Evolutionary conservation across 2,329 filamentous ascomycete genomes (phyloP), one percentile per base, ranked within the genome.

Genomic region (Rhinocladiella mackenziei): DNA sequence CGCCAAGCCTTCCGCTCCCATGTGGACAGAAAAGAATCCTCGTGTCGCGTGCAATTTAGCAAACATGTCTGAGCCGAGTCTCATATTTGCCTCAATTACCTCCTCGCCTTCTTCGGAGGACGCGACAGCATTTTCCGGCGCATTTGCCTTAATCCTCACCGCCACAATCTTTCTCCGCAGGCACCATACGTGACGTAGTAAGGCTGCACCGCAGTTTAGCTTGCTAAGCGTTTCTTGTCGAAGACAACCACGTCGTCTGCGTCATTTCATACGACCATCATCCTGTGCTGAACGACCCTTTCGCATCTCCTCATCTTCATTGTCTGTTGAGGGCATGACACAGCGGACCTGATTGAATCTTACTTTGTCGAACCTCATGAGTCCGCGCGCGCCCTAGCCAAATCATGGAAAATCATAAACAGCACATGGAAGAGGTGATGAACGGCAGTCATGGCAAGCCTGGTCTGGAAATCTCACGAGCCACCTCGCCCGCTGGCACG

Each of bases 401-500:
- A 40, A 40, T 19, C 3, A 48, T 48, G 46, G 46, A 53, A 31
- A 48, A 39, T 14, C 43, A 46, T 28, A 47, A 44, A 48, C 43
- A 47, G 15, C 43, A 53, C 13, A 22, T 47, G 20, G 46, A 41
- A 41, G 48, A 42, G 32, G 19, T 51, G 41, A 9, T 43, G 34
- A 45, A 48, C 23, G 50, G 39, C 38, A 35, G 30, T 37, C 41
- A 36, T 28, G 30, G 10, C 15, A 51, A 48, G 40, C 23, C 48
- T 38, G 51, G 34, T 17, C 45, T 28, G 18, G 81, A 86, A 58
- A 82, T 87, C 60, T 95, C 89, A 36, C 80, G 89, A 62, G 86
- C 88, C 28, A 92, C 89, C 31, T 91, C 89, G 1, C 89, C 89
- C 2, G 88, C 87, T 51, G 74, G 65, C 53, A 68, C 65, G 54